These are phyloP conservation scores for Escovopsis sp. DNA, from an alignment of 2,329 filamentous ascomycete species.

Conservation along the genomic window DNA sequence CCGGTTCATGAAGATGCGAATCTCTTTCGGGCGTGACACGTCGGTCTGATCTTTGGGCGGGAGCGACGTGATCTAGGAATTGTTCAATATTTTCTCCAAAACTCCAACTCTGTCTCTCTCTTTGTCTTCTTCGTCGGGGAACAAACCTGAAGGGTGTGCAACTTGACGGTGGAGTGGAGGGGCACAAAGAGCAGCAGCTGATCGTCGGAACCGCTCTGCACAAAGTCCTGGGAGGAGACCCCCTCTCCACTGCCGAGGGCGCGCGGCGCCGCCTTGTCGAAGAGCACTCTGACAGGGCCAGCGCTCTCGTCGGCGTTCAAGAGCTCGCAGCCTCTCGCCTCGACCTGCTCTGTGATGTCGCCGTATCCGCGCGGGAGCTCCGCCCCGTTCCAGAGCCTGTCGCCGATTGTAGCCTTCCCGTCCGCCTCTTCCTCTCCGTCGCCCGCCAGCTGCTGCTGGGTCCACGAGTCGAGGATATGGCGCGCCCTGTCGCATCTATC, in stretches of 20 bases:
- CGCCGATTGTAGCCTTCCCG: conserved; percentile 20
- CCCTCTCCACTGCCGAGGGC: conserved; percentile 41
- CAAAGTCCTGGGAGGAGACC: conserved; percentile 56
- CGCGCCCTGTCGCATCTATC: conserved; percentile 58
- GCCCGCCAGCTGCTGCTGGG: conserved; percentile 50
- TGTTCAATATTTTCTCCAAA: background rate
- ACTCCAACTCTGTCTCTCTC: too few species aligned
- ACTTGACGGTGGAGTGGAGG: conserved; percentile 74
- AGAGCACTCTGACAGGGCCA: conserved; percentile 57
- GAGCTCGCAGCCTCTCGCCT: conserved; percentile 66
- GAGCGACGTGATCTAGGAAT: conserved; percentile 63
- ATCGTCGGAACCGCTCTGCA: conserved; percentile 93
- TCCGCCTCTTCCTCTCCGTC: conserved; percentile 31
- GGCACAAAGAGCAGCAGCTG: conserved; percentile 88
- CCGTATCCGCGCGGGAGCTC: conserved; percentile 63
- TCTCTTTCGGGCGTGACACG: conserved; percentile 60
- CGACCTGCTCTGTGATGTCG: conserved; percentile 72
- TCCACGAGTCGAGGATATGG: conserved; percentile 55
- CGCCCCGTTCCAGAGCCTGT: conserved; percentile 54
- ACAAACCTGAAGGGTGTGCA: conserved; percentile 61
- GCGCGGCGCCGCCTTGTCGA: conserved; percentile 53
- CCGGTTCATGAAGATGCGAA: conserved; percentile 79
- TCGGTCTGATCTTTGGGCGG: conserved; percentile 58
- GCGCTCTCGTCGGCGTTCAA: conserved; percentile 71
- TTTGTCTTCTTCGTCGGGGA: too few species aligned